These are phyloP conservation scores for Acephala macrosclerotiorum DNA, from an alignment of 2,329 filamentous ascomycete genomes.

Conservation along the genomic window DNA sequence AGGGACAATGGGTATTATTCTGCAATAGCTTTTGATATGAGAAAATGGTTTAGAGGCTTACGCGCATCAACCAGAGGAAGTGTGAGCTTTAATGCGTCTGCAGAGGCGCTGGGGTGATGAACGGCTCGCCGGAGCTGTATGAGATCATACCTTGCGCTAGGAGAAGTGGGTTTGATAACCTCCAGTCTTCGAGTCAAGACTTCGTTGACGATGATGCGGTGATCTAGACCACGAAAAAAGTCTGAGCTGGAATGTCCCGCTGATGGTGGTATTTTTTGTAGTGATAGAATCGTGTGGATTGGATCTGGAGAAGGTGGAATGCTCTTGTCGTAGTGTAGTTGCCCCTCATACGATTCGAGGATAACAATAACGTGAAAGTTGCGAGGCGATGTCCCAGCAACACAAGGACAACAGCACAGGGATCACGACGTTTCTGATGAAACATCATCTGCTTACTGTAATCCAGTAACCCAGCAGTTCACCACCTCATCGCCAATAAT, in stretches of 20 bases:
- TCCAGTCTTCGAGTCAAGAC: not conserved
- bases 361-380: constrained; percentile 13
- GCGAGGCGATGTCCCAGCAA: not conserved
- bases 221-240: constrained; percentile 1
- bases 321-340: not conserved
- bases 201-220: not conserved
- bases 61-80: constrained; percentile 10
- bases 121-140: constrained; percentile 10
- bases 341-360: constrained; percentile 3
- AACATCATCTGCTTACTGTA: constrained; percentile 9
- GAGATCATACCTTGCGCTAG: constrained; percentile 9
- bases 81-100: constrained; percentile 5
- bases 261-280: constrained; percentile 1
- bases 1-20: not conserved
- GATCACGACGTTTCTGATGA: not conserved
- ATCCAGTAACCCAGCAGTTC: not conserved
- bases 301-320: constrained; percentile 1
- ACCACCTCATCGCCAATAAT: not conserved
- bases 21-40: constrained; percentile 8
- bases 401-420: not conserved
- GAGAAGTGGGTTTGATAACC: constrained; percentile 1
- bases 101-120: not conserved
- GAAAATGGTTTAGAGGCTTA: not conserved
- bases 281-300: not conserved
- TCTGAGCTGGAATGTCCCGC: not conserved